Evolutionary conservation across 106 monocot genomes (phyloP).

Genomic region (Dactylorhiza incarnata): DNA sequence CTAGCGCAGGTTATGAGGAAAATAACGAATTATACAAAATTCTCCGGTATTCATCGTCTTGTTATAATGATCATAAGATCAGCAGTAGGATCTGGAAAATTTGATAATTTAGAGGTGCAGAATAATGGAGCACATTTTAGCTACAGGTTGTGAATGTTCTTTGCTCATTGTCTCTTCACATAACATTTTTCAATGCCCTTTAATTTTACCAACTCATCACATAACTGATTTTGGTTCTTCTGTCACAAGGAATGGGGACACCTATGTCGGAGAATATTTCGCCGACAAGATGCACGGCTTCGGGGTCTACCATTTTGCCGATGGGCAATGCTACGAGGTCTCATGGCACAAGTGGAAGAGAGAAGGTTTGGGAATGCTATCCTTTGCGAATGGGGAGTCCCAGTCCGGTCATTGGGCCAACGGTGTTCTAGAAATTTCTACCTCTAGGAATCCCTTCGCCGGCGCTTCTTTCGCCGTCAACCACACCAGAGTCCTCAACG

Average conservation of each 20-base stretch:
- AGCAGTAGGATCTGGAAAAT: too few relatives aligned
- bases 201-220: background rate
- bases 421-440: slow-evolving; percentile 44
- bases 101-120: too few relatives aligned
- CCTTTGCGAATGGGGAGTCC: slow-evolving; percentile 57
- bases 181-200: background rate
- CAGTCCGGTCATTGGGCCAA: slow-evolving; percentile 72
- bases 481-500: slow-evolving; percentile 61
- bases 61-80: too few relatives aligned
- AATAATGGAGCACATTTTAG: too few relatives aligned
- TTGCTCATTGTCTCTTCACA: too few relatives aligned
- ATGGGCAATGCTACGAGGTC: slow-evolving; percentile 63
- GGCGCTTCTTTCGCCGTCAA: slow-evolving; percentile 61
- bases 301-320: slow-evolving; percentile 61
- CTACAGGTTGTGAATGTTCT: too few relatives aligned
- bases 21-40: too few relatives aligned
- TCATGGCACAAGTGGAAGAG: slow-evolving; percentile 68
- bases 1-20: too few relatives aligned
- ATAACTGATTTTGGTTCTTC: background rate
- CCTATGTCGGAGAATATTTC: slow-evolving; percentile 73
- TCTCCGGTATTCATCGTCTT: too few relatives aligned
- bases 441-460: slow-evolving; percentile 38
- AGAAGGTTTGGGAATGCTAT: slow-evolving; percentile 64
- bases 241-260: slow-evolving; percentile 59
- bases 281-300: slow-evolving; percentile 79